Conservation (phyloP, 345 rosid genomes). For the Eucalyptus dawsonii region DNA sequence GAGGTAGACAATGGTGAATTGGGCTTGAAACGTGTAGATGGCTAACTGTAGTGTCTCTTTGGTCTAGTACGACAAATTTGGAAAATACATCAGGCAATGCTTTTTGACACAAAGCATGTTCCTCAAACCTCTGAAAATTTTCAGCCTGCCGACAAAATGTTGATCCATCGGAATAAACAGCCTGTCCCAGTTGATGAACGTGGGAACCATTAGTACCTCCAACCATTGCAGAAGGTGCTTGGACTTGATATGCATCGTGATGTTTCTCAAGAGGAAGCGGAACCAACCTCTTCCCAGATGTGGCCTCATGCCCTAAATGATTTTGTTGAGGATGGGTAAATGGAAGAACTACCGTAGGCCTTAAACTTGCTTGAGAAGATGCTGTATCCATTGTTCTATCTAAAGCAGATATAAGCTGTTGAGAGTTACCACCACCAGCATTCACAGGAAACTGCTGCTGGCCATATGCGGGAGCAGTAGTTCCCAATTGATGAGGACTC, state of each 20-base stretch:
- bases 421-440: slow-evolving; percentile 12
- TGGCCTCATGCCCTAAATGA: slow-evolving; percentile 19
- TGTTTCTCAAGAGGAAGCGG: slow-evolving; percentile 36
- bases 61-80: slow-evolving; percentile 28
- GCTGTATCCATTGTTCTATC: slow-evolving; percentile 26
- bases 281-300: slow-evolving; percentile 21
- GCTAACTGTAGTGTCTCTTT: slow-evolving; percentile 8
- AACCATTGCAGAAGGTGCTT: slow-evolving; percentile 10
- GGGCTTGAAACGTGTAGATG: slow-evolving; percentile 7
- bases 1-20: slow-evolving; percentile 28
- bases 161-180: slow-evolving; percentile 27
- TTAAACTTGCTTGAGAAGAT: slow-evolving; percentile 20
- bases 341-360: slow-evolving; percentile 32
- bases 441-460: slow-evolving; percentile 21
- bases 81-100: slow-evolving; percentile 60
- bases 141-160: slow-evolving; percentile 15
- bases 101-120: slow-evolving; percentile 40
- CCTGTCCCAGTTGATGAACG: slow-evolving; percentile 19
- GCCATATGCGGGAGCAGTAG: slow-evolving; percentile 9
- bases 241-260: slow-evolving; percentile 25
- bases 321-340: slow-evolving; percentile 25
- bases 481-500: slow-evolving; percentile 17
- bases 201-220: slow-evolving; percentile 42
- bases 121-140: slow-evolving; percentile 26
- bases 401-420: slow-evolving; percentile 25